phyloP scores from a whole-genome alignment of 306 rosid genomes.

The Hylodesmum podocarpum region DNA sequence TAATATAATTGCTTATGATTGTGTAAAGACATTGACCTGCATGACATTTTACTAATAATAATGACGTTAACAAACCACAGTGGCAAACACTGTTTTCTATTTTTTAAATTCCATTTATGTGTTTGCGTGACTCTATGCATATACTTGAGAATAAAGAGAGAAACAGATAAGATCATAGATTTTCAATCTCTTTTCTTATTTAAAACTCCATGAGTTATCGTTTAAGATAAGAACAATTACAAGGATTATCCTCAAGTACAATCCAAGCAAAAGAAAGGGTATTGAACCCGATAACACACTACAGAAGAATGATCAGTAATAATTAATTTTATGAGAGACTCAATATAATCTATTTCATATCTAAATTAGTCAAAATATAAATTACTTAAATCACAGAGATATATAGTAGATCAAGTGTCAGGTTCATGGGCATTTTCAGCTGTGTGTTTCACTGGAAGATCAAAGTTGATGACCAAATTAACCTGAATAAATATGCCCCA shows the following conservation, averaged over 20 bases:
- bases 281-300: neutral
- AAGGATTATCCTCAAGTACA: neutral
- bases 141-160: neutral
- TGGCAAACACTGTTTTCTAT: neutral
- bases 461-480: conserved; percentile 84
- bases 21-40: neutral
- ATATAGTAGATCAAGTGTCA: no score
- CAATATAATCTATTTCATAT: no score
- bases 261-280: neutral
- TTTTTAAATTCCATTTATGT: neutral
- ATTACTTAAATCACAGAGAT: no score
- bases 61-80: neutral
- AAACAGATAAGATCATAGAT: neutral
- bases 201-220: neutral
- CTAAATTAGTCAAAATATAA: no score
- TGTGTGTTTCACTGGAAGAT: conserved; percentile 64
- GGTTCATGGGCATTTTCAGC: conserved; percentile 15
- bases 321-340: no score
- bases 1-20: neutral
- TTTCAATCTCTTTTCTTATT: neutral
- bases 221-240: neutral
- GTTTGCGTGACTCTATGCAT: neutral
- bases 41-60: neutral
- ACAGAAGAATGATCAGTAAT: neutral
- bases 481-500: conserved; percentile 69